Evolutionary conservation across 371 early-diverging fungal species (phyloP).

Genomic region (Mortierella sp.): DNA sequence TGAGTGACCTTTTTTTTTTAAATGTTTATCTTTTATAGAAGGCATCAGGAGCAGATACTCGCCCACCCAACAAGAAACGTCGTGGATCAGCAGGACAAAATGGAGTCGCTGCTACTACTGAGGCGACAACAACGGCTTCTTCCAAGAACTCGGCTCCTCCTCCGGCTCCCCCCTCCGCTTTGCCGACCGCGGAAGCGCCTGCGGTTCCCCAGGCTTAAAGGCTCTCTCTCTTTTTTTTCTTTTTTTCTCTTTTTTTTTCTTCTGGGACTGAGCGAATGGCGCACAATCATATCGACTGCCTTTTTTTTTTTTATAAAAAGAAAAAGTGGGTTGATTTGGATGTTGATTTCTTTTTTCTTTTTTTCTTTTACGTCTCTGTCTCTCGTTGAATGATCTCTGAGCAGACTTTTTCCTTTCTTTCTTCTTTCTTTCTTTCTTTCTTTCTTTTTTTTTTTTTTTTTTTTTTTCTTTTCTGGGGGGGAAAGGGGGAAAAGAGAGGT

Average conservation of each 20-base stretch:
- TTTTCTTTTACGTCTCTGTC: background rate
- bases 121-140: constrained; percentile 7
- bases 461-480: no score
- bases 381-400: background rate
- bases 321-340: no score
- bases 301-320: background rate
- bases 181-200: background rate
- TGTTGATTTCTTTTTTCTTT: background rate
- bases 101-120: constrained; percentile 8
- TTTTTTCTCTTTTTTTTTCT: background rate
- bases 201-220: background rate
- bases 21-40: background rate
- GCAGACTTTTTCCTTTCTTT: background rate
- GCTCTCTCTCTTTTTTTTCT: background rate
- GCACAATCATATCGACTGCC: no score
- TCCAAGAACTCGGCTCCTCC: constrained; percentile 9
- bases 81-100: constrained; percentile 39
- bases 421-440: background rate
- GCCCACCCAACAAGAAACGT: constrained; percentile 44
- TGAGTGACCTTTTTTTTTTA: background rate
- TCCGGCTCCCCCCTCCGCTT: background rate
- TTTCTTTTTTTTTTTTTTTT: background rate
- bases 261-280: no score
- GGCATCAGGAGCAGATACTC: constrained; percentile 8
- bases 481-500: no score